phyloP scores from a whole-genome alignment of 148 eudicot genomes.

The Beta vulgaris region DNA sequence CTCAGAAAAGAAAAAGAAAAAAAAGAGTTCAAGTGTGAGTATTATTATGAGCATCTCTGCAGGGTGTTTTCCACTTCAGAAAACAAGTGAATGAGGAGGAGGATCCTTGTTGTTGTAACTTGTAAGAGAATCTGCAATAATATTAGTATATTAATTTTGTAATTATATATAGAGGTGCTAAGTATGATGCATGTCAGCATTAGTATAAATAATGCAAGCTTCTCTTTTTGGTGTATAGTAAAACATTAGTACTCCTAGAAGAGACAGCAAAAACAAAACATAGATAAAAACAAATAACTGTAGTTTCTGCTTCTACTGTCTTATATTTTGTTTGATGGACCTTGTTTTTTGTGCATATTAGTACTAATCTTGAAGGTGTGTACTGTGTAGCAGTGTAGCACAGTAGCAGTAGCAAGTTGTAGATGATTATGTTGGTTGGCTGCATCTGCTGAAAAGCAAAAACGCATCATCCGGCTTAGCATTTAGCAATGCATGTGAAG shows the following conservation, averaged over 20 bases:
- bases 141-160: background rate
- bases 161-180: background rate
- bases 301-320: background rate
- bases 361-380: background rate
- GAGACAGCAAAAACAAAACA: background rate
- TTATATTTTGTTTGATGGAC: background rate
- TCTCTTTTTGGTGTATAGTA: slow-evolving; percentile 14
- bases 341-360: background rate
- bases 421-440: slow-evolving; percentile 8
- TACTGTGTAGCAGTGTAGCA: background rate
- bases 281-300: background rate
- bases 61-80: slow-evolving; percentile 40
- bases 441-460: background rate
- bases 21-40: background rate
- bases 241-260: background rate
- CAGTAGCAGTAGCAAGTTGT: background rate
- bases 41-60: slow-evolving; percentile 25
- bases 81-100: slow-evolving; percentile 20
- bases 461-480: background rate
- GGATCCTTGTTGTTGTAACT: slow-evolving; percentile 5
- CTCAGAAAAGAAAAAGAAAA: no score
- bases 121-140: slow-evolving; percentile 18
- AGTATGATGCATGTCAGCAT: background rate
- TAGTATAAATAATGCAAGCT: background rate
- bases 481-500: slow-evolving; percentile 21